Evolutionary conservation across 192 early-diverging fungal genomes (phyloP).

Genomic region (Podila horticola): DNA sequence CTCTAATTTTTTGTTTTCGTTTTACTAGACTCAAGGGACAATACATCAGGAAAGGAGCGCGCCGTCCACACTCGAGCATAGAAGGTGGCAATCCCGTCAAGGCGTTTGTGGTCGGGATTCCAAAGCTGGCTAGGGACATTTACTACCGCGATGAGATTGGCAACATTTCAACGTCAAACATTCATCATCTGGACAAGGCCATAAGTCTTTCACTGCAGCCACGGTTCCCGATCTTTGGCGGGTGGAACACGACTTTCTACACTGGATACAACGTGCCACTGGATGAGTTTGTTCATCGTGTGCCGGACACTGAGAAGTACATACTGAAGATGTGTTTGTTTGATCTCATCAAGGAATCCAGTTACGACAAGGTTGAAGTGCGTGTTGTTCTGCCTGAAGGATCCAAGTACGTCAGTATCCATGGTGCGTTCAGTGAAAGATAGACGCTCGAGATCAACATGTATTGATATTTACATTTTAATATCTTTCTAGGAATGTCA

Average conservation of each 20-base stretch:
- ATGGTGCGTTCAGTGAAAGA: too few relatives aligned
- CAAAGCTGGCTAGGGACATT: conserved; percentile 73
- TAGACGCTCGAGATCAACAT: too few relatives aligned
- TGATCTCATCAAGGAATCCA: conserved; percentile 68
- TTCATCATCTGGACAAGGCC: conserved; percentile 54
- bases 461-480: neutral
- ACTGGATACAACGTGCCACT: conserved; percentile 90
- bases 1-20: neutral
- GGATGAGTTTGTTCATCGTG: conserved; percentile 66
- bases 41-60: conserved; percentile 78
- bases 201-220: conserved; percentile 82
- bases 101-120: conserved; percentile 59
- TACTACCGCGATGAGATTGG: conserved; percentile 94
- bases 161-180: conserved; percentile 93
- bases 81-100: conserved; percentile 51
- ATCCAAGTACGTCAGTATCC: conserved; percentile 65
- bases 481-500: conserved; percentile 65
- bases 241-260: conserved; percentile 96
- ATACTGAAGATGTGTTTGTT: conserved; percentile 80
- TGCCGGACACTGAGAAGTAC: conserved; percentile 56
- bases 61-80: conserved; percentile 58
- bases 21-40: conserved; percentile 62
- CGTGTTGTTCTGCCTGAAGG: conserved; percentile 93
- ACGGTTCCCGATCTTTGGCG: conserved; percentile 94
- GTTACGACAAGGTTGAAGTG: conserved; percentile 72